These are phyloP conservation scores for Neurospora sp. DNA, from an alignment of 495 filamentous ascomycete species.

Conservation along the genomic window DNA sequence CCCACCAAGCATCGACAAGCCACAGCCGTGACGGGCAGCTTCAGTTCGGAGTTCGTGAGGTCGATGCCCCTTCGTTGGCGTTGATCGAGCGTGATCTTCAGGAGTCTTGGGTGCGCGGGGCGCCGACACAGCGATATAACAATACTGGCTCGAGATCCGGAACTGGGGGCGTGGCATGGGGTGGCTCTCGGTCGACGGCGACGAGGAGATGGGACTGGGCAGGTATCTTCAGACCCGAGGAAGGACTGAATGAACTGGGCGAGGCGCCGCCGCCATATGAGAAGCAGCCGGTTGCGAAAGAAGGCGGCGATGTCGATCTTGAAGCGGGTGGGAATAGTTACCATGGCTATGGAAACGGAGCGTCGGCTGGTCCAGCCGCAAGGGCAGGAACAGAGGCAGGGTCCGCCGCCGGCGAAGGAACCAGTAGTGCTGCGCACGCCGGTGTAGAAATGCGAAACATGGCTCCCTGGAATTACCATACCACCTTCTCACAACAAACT, in stretches of 20 bases:
- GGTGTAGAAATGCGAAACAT: background rate
- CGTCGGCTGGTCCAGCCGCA: background rate
- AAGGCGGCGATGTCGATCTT: background rate
- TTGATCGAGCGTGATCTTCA: constrained; percentile 16
- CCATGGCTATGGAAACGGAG: background rate
- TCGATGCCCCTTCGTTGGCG: background rate
- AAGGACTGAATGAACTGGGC: constrained; percentile 47
- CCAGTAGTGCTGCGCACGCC: background rate
- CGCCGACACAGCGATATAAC: background rate
- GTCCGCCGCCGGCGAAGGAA: background rate
- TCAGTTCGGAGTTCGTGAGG: background rate
- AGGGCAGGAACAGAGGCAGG: background rate
- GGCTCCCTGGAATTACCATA: background rate
- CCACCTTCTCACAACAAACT: background rate
- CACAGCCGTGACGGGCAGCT: background rate
- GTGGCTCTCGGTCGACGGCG: background rate
- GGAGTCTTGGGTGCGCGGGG: constrained; percentile 16
- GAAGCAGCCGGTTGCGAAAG: background rate
- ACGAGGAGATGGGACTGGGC: constrained; percentile 4
- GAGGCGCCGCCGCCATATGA: constrained; percentile 49
- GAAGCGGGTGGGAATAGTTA: background rate
- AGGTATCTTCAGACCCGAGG: constrained; percentile 16
- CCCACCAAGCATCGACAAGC: background rate
- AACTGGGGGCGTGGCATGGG: background rate
- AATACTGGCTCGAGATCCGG: background rate